These are phyloP conservation scores for Angophora floribunda DNA, from an alignment of 345 rosid species.

Conservation along the genomic window DNA sequence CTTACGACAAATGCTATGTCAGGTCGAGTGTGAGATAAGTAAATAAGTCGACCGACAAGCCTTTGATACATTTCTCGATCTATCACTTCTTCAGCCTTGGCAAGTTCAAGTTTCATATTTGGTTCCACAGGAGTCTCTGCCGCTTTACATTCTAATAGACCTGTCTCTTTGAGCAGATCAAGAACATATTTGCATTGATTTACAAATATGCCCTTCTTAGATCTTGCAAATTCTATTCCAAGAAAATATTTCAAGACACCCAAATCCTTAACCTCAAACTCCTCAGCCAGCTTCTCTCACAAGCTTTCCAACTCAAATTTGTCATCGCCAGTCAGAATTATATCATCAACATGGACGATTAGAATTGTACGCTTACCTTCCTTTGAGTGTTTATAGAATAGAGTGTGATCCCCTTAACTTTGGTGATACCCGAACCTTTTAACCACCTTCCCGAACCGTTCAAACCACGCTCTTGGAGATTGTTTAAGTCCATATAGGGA, in stretches of 20 bases:
- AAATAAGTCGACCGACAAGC: background rate
- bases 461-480: background rate
- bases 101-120: background rate
- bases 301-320: background rate
- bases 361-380: background rate
- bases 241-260: background rate
- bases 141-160: background rate
- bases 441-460: rapidly evolving
- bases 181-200: background rate
- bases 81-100: background rate
- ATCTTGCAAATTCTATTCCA: background rate
- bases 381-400: background rate
- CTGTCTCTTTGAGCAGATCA: rapidly evolving
- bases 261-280: background rate
- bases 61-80: background rate
- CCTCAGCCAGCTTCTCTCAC: rapidly evolving
- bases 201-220: background rate
- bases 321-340: background rate
- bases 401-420: background rate
- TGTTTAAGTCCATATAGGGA: rapidly evolving
- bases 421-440: background rate
- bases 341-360: background rate
- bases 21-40: background rate
- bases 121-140: rapidly evolving
- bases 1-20: rapidly evolving